Evolutionary conservation across 306 rosid genomes (phyloP).

Genomic region (Acmispon strigosus): DNA sequence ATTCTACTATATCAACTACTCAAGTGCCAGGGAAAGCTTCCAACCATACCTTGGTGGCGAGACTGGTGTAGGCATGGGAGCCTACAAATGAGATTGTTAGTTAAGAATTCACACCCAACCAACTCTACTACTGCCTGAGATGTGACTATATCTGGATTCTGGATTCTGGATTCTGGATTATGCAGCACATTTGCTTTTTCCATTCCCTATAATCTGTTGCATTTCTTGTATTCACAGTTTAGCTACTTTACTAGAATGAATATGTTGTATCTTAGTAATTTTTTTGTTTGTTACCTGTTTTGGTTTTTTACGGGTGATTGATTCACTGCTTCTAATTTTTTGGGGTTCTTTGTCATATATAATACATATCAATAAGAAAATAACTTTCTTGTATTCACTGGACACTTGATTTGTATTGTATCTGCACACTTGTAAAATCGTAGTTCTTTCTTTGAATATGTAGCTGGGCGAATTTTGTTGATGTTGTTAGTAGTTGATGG

Average conservation of each 20-base stretch:
- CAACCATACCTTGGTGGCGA: slow-evolving; percentile 61
- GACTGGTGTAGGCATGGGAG: slow-evolving; percentile 77
- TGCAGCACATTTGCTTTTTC: slow-evolving; percentile 17
- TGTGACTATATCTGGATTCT: slow-evolving; percentile 27
- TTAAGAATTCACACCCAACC: slow-evolving; percentile 8
- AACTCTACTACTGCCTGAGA: not conserved
- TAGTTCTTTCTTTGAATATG: not conserved
- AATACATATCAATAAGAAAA: slow-evolving; percentile 17
- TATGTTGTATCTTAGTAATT: slow-evolving; percentile 13
- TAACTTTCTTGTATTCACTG: not conserved
- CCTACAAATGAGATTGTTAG: slow-evolving; percentile 54
- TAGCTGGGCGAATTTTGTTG: not conserved
- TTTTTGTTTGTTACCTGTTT: slow-evolving; percentile 8
- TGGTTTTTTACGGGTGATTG: not conserved
- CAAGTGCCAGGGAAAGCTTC: slow-evolving; percentile 69
- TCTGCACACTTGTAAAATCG: not conserved
- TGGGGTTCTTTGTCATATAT: slow-evolving; percentile 15
- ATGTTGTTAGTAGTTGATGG: too few relatives aligned
- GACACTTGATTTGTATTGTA: not conserved
- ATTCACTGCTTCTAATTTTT: slow-evolving; percentile 13
- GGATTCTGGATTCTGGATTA: slow-evolving; percentile 24
- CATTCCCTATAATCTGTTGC: slow-evolving; percentile 29
- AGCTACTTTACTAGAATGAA: slow-evolving; percentile 23
- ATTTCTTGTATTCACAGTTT: slow-evolving; percentile 22
- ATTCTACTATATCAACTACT: slow-evolving; percentile 77